phyloP scores from a whole-genome alignment of 768 basidiomycete genomes.

The Mycena indigotica region DNA sequence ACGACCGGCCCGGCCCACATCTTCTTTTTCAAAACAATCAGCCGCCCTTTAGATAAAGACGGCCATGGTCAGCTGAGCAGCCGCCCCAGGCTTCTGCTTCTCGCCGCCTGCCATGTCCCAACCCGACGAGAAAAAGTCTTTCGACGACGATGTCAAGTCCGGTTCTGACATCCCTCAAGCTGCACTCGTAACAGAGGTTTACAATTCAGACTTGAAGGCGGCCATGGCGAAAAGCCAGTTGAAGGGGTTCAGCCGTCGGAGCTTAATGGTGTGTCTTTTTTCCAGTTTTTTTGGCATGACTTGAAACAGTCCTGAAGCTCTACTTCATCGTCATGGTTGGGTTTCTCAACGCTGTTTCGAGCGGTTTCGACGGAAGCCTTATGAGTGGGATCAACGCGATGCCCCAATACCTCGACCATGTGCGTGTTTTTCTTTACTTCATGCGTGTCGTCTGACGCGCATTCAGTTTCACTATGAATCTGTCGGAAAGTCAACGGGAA shows the following conservation, averaged over 20 bases:
- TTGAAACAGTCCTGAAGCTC: slow-evolving; percentile 7
- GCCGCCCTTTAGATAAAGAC: not conserved
- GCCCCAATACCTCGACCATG: slow-evolving; percentile 22
- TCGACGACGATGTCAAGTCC: slow-evolving; percentile 7
- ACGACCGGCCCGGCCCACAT: too few species aligned
- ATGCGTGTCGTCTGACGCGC: not conserved
- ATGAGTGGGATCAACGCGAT: slow-evolving; percentile 28
- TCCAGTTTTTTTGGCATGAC: not conserved
- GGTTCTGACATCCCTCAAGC: too few species aligned
- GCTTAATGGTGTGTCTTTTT: slow-evolving; percentile 17
- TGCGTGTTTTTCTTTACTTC: slow-evolving; percentile 1
- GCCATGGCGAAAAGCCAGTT: slow-evolving; percentile 15
- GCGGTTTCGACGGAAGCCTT: slow-evolving; percentile 26
- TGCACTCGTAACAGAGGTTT: slow-evolving; percentile 17
- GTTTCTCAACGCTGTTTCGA: slow-evolving; percentile 26
- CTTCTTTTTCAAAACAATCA: too few species aligned
- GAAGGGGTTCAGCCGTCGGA: slow-evolving; percentile 20
- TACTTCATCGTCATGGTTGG: slow-evolving; percentile 29
- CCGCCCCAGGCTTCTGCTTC: not conserved
- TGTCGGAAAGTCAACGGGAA: slow-evolving; percentile 23
- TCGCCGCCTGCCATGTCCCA: slow-evolving; percentile 12
- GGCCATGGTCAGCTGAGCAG: not conserved
- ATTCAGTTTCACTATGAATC: slow-evolving; percentile 17
- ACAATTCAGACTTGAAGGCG: slow-evolving; percentile 18
- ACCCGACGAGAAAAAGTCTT: slow-evolving; percentile 21